phyloP scores from a whole-genome alignment of 2,329 filamentous ascomycete species.

The Monascus ruber region DNA sequence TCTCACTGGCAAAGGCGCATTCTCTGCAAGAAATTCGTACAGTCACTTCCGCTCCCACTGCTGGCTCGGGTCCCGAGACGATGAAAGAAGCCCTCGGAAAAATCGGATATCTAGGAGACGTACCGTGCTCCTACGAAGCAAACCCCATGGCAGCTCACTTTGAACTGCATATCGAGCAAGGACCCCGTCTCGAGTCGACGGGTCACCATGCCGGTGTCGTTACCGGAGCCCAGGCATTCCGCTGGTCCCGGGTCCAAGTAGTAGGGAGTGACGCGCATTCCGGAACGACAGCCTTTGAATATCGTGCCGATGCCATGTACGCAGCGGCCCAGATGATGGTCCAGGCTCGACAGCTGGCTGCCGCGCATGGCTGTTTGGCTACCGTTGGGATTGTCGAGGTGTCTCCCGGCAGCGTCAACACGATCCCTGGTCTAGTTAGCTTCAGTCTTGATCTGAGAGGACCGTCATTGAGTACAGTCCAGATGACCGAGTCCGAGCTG shows the following conservation, averaged over 20 bases:
- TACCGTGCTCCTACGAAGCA: constrained; percentile 45
- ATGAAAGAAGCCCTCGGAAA: constrained; percentile 59
- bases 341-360: constrained; percentile 52
- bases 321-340: constrained; percentile 57
- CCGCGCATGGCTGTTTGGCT: constrained; percentile 49
- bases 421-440: constrained; percentile 55
- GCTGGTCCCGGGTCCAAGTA: constrained; percentile 60
- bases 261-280: constrained; percentile 60
- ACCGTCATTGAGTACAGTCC: constrained; percentile 44
- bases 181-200: constrained; percentile 57
- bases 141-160: constrained; percentile 66
- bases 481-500: constrained; percentile 46
- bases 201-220: constrained; percentile 58
- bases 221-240: constrained; percentile 61
- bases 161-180: constrained; percentile 78
- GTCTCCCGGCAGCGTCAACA: constrained; percentile 60
- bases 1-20: constrained; percentile 52
- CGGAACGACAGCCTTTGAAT: constrained; percentile 58
- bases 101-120: constrained; percentile 57
- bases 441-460: constrained; percentile 60
- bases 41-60: constrained; percentile 29
- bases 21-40: constrained; percentile 49
- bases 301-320: constrained; percentile 57
- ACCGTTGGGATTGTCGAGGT: constrained; percentile 59
- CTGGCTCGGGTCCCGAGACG: constrained; percentile 45